Conservation (phyloP, 345 rosid genomes). For the Jatropha curcas region DNA sequence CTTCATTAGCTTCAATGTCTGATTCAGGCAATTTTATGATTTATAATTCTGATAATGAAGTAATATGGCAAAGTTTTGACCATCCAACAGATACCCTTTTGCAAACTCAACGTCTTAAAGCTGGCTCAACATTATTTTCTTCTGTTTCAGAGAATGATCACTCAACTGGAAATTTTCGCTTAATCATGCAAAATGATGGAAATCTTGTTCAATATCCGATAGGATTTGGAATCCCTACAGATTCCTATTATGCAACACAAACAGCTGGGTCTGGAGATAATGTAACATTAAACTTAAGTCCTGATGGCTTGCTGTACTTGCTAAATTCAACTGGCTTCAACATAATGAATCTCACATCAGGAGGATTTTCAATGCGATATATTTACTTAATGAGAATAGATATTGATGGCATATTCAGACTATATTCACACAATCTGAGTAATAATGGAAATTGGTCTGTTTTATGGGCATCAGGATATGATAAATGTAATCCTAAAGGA, state of each 20-base stretch:
- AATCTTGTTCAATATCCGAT: conserved; percentile 35
- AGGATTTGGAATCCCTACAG: neutral
- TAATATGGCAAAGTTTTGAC: conserved; percentile 25
- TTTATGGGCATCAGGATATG: neutral
- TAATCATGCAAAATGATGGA: conserved; percentile 30
- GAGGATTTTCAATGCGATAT: neutral
- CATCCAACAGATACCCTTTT: conserved; percentile 23
- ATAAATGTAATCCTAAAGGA: conserved; percentile 21
- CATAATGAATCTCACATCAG: neutral
- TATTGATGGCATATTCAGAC: conserved; percentile 22
- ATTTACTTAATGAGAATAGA: conserved; percentile 7
- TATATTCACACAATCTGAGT: conserved; percentile 13
- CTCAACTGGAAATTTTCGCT: conserved; percentile 14
- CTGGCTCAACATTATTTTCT: conserved; percentile 13
- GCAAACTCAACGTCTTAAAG: conserved; percentile 18
- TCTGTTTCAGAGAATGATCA: conserved; percentile 13
- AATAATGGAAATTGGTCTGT: neutral
- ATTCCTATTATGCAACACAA: neutral
- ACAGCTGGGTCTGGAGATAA: neutral
- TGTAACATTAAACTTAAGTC: neutral
- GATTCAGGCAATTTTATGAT: conserved; percentile 30
- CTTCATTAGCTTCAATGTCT: conserved; percentile 21
- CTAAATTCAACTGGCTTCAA: neutral
- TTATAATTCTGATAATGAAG: neutral
- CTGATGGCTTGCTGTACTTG: neutral